Percentiles rank a stretch among this genome's conserved stretches.
phyloP scores from a whole-genome alignment of 1,284 basidiomycete species.

The Cutaneotrichosporon dermatis region DNA sequence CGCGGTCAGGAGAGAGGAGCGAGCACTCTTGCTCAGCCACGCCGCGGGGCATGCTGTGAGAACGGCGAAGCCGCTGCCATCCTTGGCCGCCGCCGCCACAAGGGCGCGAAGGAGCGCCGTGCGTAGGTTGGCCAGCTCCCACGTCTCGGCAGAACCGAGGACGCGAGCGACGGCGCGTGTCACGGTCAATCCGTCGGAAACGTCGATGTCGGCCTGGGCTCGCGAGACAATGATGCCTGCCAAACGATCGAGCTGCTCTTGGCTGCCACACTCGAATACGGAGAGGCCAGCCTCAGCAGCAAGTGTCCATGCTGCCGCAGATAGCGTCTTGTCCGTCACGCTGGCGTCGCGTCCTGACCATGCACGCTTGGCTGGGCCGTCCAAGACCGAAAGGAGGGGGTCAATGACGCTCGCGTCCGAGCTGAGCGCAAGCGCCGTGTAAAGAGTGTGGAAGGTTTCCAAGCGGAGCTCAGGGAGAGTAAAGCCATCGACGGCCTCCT shows the following conservation, averaged over 20 bases:
- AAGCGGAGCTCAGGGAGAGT: slow-evolving; percentile 14
- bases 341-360: slow-evolving; percentile 16
- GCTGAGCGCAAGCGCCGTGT: slow-evolving; percentile 12
- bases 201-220: background rate
- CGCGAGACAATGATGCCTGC: background rate
- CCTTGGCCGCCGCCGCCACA: background rate
- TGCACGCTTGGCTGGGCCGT: background rate
- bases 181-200: background rate
- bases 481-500: background rate
- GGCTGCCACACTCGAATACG: slow-evolving; percentile 17
- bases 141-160: slow-evolving; percentile 15
- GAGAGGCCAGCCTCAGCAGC: slow-evolving; percentile 23
- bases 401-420: slow-evolving; percentile 11
- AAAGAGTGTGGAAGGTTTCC: slow-evolving; percentile 14
- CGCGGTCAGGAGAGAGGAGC: slow-evolving; percentile 14
- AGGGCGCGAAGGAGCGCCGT: slow-evolving; percentile 15
- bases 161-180: slow-evolving; percentile 3
- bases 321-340: slow-evolving; percentile 8
- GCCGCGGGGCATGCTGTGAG: slow-evolving; percentile 13
- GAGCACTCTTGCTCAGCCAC: slow-evolving; percentile 16
- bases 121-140: slow-evolving; percentile 14
- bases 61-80: slow-evolving; percentile 13
- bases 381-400: slow-evolving; percentile 9
- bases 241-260: slow-evolving; percentile 14
- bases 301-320: slow-evolving; percentile 24